Base-by-base conservation (phyloP, 768 basidiomycete species). In the Leucogyrophana mollusca region DNA sequence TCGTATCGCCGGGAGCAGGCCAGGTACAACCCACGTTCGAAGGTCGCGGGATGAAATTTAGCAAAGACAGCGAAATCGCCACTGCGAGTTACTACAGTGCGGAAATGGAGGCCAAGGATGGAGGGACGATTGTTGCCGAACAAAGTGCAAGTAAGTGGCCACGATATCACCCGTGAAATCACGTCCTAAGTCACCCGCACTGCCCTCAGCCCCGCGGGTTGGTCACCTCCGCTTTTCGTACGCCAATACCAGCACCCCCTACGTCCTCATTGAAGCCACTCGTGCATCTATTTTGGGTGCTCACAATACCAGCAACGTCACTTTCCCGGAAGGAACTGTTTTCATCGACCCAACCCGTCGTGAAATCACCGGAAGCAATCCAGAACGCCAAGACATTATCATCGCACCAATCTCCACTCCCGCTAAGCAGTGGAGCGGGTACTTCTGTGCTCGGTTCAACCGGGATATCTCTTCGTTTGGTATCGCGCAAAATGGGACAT, bases 201-300 rank as follows among this genome's bases (percentile, higher is more conserved):
- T 32, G 22, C 20, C 14, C 32, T 33, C 32, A 89, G 87, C 86
- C 6, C 89, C 88, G 6, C 77, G 85, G 7, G 85, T 86, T 3
- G 87, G 84, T 0, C 85, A 90, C 59, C 69, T 90, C 1, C 76
- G 83, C 3, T 87, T 88, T 62, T 82, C 80, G 0, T 90, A 87
- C 66, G 60, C 62, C 7, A 53, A 57, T n/a, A 67, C 69, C 5
- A 40, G 53, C 4, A 9, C 57, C 40, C 84, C 84, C 0, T 85
- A 84, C 45, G 68, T 90, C 37, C 66, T 89, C 16, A 57, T 91
- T 9, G 83, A 90, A 58, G 80, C 83, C 0, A 78, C 84, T 1
- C 76, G 87, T 2, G 74, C 79, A 4, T 80, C 79, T 1, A 72
- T 85, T 13, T 69, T 83, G 24, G 80, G 84, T 3, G 81, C 68